These are phyloP conservation scores for Climacium dendroides DNA, from an alignment of 225 moss, liverwort and hornwort genomes.

Conservation along the genomic window DNA sequence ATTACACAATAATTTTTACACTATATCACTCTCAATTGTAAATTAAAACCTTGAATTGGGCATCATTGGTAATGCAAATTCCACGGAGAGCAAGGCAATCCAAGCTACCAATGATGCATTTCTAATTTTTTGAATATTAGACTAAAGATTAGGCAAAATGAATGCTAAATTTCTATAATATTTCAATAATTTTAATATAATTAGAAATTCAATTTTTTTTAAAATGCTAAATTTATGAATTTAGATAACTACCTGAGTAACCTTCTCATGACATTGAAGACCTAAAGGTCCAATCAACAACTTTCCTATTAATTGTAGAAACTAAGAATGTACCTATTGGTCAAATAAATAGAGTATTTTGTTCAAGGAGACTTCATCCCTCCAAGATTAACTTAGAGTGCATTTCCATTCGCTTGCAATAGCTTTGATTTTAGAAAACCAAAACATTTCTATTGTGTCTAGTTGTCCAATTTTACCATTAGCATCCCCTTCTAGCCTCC, in stretches of 20 bases:
- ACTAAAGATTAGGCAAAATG: not conserved
- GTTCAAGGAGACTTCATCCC: not conserved
- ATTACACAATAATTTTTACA: not conserved
- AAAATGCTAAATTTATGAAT: not conserved
- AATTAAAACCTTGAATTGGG: not conserved
- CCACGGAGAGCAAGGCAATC: rapidly evolving
- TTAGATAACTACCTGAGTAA: not conserved
- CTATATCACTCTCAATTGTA: not conserved
- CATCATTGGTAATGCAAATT: rapidly evolving
- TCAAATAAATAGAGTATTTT: not conserved
- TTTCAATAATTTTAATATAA: not conserved
- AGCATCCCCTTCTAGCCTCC: too few species aligned
- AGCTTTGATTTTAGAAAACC: too few species aligned
- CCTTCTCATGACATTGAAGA: rapidly evolving
- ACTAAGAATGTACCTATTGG: not conserved
- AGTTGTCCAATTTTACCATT: too few species aligned
- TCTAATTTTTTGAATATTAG: not conserved
- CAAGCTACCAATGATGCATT: rapidly evolving
- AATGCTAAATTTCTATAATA: not conserved
- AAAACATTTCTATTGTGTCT: too few species aligned
- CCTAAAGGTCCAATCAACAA: not conserved
- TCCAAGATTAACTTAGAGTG: too few species aligned
- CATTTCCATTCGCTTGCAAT: too few species aligned
- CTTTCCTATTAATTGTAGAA: too few species aligned
- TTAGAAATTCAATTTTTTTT: not conserved